Percentiles rank a stretch among this genome's conserved stretches.
Conservation (phyloP, 1,284 basidiomycete species). For the Termitomyces sp. region DNA sequence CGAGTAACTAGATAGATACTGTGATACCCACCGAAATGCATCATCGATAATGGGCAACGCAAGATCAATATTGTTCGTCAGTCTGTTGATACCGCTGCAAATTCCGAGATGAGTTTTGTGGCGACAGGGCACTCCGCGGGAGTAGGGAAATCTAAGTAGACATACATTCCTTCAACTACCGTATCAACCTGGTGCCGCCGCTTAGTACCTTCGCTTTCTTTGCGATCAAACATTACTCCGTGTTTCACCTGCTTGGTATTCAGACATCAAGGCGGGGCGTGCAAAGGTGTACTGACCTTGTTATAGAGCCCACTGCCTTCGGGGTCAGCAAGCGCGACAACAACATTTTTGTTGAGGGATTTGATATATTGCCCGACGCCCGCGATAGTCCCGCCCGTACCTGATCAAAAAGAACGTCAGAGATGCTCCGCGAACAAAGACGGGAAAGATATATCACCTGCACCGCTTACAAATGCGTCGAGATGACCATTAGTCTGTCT, state of each 20-base stretch:
- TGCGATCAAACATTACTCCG: slow-evolving; percentile 91
- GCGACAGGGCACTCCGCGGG: not conserved
- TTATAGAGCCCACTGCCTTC: slow-evolving; percentile 95
- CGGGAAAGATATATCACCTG: slow-evolving; percentile 44
- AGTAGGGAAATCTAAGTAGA: slow-evolving; percentile 11
- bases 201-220: slow-evolving; percentile 93
- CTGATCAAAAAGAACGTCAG: slow-evolving; percentile 29
- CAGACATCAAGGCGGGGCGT: not conserved
- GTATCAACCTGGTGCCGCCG: slow-evolving; percentile 92
- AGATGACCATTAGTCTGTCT: slow-evolving; percentile 82
- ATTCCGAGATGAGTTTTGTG: slow-evolving; percentile 14
- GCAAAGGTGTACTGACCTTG: slow-evolving; percentile 53
- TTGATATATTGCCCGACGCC: slow-evolving; percentile 83
- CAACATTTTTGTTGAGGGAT: slow-evolving; percentile 55
- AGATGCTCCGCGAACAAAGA: not conserved
- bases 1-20: not conserved
- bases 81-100: slow-evolving; percentile 81
- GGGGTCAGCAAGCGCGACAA: slow-evolving; percentile 86
- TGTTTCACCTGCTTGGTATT: slow-evolving; percentile 60
- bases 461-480: slow-evolving; percentile 91
- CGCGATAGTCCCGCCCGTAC: slow-evolving; percentile 93
- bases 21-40: slow-evolving; percentile 63
- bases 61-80: slow-evolving; percentile 83
- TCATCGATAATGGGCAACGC: slow-evolving; percentile 82
- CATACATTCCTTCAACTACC: slow-evolving; percentile 82